A percentile compares a stretch with the other conserved stretches of the same genome.
These are phyloP conservation scores for Malus hybrid DNA, from an alignment of 331 rosid species.

Conservation along the genomic window DNA sequence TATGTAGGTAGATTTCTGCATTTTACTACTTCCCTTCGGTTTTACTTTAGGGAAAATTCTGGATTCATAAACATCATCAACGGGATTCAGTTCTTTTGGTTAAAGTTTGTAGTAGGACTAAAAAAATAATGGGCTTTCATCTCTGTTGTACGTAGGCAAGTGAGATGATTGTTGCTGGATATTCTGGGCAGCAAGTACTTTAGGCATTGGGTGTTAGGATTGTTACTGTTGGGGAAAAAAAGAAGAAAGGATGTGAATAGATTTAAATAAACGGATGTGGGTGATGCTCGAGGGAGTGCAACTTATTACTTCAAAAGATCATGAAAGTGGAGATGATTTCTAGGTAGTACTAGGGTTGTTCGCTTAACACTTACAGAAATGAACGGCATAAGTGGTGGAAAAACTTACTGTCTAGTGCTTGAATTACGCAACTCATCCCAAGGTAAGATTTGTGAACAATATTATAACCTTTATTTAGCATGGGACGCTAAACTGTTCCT, in stretches of 20 bases:
- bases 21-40: not conserved
- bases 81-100: not conserved
- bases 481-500: too few species aligned
- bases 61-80: not conserved
- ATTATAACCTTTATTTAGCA: not conserved
- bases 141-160: not conserved
- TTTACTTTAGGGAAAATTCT: not conserved
- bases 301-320: not conserved
- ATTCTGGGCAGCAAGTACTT: not conserved
- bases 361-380: not conserved
- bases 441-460: not conserved
- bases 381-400: not conserved
- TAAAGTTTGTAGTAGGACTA: not conserved
- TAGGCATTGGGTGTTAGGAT: not conserved
- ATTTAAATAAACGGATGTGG: not conserved
- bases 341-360: not conserved
- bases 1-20: not conserved
- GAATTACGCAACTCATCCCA: not conserved
- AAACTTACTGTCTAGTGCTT: not conserved
- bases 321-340: not conserved
- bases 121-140: not conserved
- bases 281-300: not conserved
- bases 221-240: not conserved
- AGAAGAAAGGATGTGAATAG: not conserved
- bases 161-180: not conserved